phyloP scores from a whole-genome alignment of 495 filamentous ascomycete species.

The Amphirosellinia nigrospora region DNA sequence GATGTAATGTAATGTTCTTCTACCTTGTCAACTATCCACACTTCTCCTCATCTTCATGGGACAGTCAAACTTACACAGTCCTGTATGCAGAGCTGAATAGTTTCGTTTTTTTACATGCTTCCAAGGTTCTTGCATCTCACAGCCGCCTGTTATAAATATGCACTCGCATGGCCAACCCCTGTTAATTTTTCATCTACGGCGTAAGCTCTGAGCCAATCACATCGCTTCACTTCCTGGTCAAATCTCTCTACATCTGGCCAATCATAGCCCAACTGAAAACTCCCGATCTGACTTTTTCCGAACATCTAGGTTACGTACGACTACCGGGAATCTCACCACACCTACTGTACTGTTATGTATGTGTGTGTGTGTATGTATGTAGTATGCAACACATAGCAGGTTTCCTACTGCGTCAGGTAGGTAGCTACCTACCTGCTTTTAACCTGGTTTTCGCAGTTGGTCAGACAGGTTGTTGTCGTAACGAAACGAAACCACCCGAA shows the following conservation, averaged over 20 bases:
- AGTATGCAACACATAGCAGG: not conserved
- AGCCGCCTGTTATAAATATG: constrained; percentile 7
- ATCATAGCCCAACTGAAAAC: not conserved
- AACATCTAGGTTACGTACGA: not conserved
- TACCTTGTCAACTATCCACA: not conserved
- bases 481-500: not conserved
- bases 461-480: not conserved
- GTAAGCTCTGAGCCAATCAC: not conserved
- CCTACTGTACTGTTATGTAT: too few relatives aligned
- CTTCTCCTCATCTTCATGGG: not conserved
- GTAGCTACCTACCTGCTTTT: not conserved
- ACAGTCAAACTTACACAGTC: not conserved
- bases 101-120: constrained; percentile 11
- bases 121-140: not conserved
- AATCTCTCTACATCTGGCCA: constrained; percentile 16
- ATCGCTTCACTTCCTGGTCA: not conserved
- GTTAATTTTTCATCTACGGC: not conserved
- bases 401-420: not conserved
- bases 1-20: not conserved
- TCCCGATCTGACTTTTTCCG: constrained; percentile 19
- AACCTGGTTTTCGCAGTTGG: not conserved
- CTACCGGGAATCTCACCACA: constrained; percentile 19
- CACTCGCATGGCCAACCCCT: constrained; percentile 16
- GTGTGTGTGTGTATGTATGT: too few relatives aligned
- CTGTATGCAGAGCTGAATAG: not conserved